Conservation (phyloP, 352 stramenopile species). For the Peronospora destructor region DNA sequence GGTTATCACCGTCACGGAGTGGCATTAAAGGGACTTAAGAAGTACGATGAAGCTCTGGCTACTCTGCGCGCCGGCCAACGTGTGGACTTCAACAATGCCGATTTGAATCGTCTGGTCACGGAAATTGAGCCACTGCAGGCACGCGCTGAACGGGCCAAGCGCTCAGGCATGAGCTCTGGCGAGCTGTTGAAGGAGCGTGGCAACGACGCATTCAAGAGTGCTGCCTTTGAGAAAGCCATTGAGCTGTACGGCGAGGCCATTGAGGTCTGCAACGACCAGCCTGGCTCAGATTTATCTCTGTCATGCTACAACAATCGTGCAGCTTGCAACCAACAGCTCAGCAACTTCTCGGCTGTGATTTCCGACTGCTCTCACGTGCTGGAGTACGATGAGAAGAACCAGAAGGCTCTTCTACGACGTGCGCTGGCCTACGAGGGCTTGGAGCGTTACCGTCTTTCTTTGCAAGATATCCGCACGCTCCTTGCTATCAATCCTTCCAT, state of each 20-base stretch:
- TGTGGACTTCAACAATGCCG: constrained; percentile 81
- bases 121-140: constrained; percentile 79
- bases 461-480: constrained; percentile 84
- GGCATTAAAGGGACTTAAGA: constrained; percentile 84
- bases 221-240: constrained; percentile 87
- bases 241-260: constrained; percentile 91
- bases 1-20: constrained; percentile 91
- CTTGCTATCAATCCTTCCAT: constrained; percentile 85
- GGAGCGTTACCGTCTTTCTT: constrained; percentile 88
- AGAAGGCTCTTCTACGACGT: constrained; percentile 92
- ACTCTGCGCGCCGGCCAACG: constrained; percentile 67
- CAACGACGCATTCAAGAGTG: constrained; percentile 91
- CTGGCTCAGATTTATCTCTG: constrained; percentile 74
- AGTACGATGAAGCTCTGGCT: constrained; percentile 72
- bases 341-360: constrained; percentile 94
- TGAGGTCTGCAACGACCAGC: constrained; percentile 62
- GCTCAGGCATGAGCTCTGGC: constrained; percentile 62
- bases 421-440: constrained; percentile 93
- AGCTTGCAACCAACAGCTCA: constrained; percentile 95
- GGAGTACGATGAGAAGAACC: constrained; percentile 90
- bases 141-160: constrained; percentile 51
- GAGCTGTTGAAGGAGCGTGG: constrained; percentile 91
- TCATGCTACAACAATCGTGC: constrained; percentile 94
- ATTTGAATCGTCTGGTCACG: constrained; percentile 73
- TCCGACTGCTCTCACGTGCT: constrained; percentile 92